Evolutionary conservation across 192 early-diverging fungal species (phyloP).

Genomic region (Coemansia sp.): DNA sequence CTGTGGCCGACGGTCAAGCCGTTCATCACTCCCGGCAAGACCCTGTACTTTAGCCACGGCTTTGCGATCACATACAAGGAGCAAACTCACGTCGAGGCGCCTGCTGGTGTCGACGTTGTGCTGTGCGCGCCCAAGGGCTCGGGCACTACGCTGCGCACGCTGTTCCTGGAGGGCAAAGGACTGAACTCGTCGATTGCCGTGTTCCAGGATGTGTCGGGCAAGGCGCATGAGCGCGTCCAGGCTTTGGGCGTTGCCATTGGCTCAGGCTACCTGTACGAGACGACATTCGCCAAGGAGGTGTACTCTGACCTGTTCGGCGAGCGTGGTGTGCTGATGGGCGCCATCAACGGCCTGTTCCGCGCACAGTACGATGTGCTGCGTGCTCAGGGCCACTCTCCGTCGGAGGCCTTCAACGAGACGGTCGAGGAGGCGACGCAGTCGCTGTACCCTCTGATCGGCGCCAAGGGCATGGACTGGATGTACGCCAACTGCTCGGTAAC

Average conservation of each 20-base stretch:
- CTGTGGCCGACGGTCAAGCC: slow-evolving; percentile 85
- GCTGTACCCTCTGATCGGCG: slow-evolving; percentile 92
- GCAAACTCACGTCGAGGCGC: slow-evolving; percentile 86
- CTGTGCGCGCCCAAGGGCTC: slow-evolving; percentile 97
- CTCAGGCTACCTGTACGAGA: slow-evolving; percentile 96
- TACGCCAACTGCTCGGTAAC: slow-evolving; percentile 97
- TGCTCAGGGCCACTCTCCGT: slow-evolving; percentile 90
- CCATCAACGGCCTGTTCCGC: slow-evolving; percentile 93
- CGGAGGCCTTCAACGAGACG: slow-evolving; percentile 99
- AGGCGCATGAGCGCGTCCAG: slow-evolving; percentile 90
- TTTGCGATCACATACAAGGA: slow-evolving; percentile 93
- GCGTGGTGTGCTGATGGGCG: slow-evolving; percentile 97
- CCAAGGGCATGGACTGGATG: slow-evolving; percentile 98
- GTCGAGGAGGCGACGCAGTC: slow-evolving; percentile 99
- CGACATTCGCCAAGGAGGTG: slow-evolving; percentile 95
- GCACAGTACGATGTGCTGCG: slow-evolving; percentile 97
- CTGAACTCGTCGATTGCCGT: slow-evolving; percentile 98
- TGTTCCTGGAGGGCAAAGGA: slow-evolving; percentile 94
- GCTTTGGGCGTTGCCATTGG: slow-evolving; percentile 93
- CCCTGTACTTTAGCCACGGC: slow-evolving; percentile 97
- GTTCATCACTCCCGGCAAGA: slow-evolving; percentile 92
- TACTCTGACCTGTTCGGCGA: slow-evolving; percentile 95
- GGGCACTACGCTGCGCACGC: slow-evolving; percentile 89
- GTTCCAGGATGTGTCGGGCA: slow-evolving; percentile 88
- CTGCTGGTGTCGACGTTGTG: slow-evolving; percentile 92